Conservation (phyloP, 768 basidiomycete species). For the Boletus subparvulus region DNA sequence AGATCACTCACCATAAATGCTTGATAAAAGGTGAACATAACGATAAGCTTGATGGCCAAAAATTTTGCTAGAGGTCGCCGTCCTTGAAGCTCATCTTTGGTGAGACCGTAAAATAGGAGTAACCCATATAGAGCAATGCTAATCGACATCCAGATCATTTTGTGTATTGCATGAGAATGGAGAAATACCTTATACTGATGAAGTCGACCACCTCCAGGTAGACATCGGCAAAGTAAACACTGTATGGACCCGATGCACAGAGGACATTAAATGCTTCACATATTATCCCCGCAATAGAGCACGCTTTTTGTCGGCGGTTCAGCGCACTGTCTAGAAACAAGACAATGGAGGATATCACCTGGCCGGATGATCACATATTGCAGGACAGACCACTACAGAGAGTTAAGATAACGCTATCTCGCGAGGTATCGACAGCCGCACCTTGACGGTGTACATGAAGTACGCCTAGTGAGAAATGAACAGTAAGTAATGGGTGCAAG, state of each 20-base stretch:
- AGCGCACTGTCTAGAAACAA: not conserved
- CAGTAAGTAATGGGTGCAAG: conserved; percentile 3
- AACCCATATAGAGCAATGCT: conserved; percentile 87
- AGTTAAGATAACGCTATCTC: not conserved
- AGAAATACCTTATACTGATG: conserved; percentile 70
- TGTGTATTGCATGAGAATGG: not conserved
- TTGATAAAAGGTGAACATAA: conserved; percentile 90
- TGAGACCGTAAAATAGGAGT: conserved; percentile 79
- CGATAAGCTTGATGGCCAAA: conserved; percentile 80
- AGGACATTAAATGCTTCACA: conserved; percentile 68
- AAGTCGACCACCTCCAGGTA: conserved; percentile 77
- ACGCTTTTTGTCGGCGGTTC: conserved; percentile 8
- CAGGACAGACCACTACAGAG: conserved; percentile 72
- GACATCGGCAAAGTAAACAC: conserved; percentile 58
- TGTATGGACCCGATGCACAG: conserved; percentile 63
- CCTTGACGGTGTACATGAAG: conserved; percentile 89
- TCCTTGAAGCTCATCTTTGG: conserved; percentile 74
- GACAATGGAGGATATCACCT: conserved; percentile 23
- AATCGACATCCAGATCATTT: not conserved
- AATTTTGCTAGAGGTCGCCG: conserved; percentile 83
- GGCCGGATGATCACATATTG: conserved; percentile 84
- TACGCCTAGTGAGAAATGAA: conserved; percentile 50
- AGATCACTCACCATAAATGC: conserved; percentile 59
- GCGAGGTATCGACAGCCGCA: conserved; percentile 25
- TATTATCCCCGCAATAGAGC: conserved; percentile 75